These are phyloP conservation scores for Akanthomyces uredinophilus DNA, from an alignment of 2,329 filamentous ascomycete species.

Conservation along the genomic window DNA sequence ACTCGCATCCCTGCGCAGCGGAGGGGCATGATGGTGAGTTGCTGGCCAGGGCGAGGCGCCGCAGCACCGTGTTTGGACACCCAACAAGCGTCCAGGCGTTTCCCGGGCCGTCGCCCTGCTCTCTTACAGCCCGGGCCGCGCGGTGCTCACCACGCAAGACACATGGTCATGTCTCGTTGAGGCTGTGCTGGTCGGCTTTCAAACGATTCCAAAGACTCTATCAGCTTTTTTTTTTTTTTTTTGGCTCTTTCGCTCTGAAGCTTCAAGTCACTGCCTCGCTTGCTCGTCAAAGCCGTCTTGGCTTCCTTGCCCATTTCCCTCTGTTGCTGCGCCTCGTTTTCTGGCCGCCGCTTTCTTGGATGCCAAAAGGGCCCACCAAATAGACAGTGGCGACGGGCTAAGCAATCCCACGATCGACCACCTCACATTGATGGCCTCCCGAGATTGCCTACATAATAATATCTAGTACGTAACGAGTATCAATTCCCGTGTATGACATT, in stretches of 20 bases:
- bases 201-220: no score
- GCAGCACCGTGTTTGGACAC: no score
- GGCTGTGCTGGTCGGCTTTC: background rate
- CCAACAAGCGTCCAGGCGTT: no score
- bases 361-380: background rate
- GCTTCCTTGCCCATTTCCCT: background rate
- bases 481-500: no score
- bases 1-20: background rate
- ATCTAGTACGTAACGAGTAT: no score
- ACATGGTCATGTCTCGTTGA: background rate
- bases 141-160: background rate
- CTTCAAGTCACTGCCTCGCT: background rate
- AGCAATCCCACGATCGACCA: background rate
- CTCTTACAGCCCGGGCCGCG: background rate
- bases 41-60: no score
- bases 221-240: no score
- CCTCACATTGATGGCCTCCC: no score
- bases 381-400: background rate
- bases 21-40: background rate
- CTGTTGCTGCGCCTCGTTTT: constrained; percentile 5
- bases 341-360: no score
- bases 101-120: no score
- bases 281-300: background rate
- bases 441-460: no score
- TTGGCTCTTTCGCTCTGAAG: no score